These are phyloP conservation scores for Amyloporia xantha DNA, from an alignment of 768 basidiomycete genomes.

Conservation along the genomic window DNA sequence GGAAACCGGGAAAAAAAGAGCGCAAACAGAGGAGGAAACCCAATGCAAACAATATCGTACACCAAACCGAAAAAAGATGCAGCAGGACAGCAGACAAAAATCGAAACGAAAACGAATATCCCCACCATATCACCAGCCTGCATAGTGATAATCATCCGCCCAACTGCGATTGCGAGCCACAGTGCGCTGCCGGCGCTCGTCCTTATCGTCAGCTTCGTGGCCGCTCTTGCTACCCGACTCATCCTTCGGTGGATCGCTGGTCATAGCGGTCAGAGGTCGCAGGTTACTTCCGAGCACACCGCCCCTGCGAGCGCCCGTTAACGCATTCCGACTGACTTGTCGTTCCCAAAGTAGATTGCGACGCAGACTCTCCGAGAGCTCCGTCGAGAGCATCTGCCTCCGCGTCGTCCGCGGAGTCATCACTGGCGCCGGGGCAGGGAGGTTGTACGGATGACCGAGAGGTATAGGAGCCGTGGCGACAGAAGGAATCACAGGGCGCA, in stretches of 20 bases:
- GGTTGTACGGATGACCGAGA: slow-evolving; percentile 61
- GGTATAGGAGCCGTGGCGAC: slow-evolving; percentile 49
- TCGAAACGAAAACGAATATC: slow-evolving; percentile 3
- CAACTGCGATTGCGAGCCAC: slow-evolving; percentile 60
- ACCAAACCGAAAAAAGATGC: background rate
- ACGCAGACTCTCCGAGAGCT: slow-evolving; percentile 79
- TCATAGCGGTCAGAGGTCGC: slow-evolving; percentile 29
- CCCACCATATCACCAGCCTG: slow-evolving; percentile 49
- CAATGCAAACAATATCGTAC: slow-evolving; percentile 10
- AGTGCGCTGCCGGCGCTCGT: slow-evolving; percentile 29
- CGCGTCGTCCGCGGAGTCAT: slow-evolving; percentile 84
- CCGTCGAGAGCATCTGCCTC: slow-evolving; percentile 75
- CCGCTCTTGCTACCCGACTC: slow-evolving; percentile 5
- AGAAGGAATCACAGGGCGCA: slow-evolving; percentile 24
- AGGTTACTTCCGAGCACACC: slow-evolving; percentile 24
- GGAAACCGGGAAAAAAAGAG: slow-evolving; percentile 1
- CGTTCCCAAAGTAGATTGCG: slow-evolving; percentile 79
- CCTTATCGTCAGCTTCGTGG: slow-evolving; percentile 17
- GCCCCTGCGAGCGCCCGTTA: slow-evolving; percentile 27
- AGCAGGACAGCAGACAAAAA: slow-evolving; percentile 4
- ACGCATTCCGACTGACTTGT: slow-evolving; percentile 51
- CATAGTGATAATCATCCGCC: slow-evolving; percentile 60
- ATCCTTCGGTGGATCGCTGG: slow-evolving; percentile 7
- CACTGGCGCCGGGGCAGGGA: slow-evolving; percentile 57
- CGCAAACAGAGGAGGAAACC: slow-evolving; percentile 2